Conservation (phyloP, 78 protist genomes). For the Chrysochromulina tobinii region DNA sequence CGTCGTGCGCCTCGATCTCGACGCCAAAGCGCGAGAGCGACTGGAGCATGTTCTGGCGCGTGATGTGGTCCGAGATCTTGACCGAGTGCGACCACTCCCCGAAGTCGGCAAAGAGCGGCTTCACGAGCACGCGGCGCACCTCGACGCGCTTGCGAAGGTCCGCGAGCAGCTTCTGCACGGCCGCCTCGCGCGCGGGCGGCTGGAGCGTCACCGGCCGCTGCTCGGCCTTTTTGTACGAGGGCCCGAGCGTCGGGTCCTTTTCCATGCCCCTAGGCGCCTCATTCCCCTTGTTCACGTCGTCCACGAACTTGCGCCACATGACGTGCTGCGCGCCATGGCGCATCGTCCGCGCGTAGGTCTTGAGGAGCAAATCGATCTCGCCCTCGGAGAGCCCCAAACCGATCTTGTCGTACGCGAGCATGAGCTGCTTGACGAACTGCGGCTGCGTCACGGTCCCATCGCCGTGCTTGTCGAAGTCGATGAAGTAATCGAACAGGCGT, state of each 20-base stretch:
- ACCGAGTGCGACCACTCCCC: neutral
- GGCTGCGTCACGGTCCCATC: neutral
- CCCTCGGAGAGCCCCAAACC: neutral
- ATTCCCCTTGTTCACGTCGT: neutral
- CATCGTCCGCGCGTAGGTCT: neutral
- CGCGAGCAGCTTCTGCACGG: neutral
- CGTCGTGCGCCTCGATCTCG: neutral
- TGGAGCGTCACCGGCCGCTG: neutral
- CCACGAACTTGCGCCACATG: neutral
- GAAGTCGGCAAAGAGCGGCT: neutral
- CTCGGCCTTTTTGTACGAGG: neutral
- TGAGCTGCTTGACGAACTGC: neutral
- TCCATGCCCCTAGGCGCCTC: neutral
- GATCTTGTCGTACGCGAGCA: neutral
- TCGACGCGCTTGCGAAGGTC: neutral
- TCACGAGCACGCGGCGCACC: constrained; percentile 19
- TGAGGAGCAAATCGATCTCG: neutral
- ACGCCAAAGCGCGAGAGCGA: neutral
- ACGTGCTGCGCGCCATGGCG: neutral
- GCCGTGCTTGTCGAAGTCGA: neutral
- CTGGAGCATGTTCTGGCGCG: neutral
- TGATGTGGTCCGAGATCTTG: neutral
- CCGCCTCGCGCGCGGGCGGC: neutral
- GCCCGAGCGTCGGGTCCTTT: no score
- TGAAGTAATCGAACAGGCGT: neutral